Evolutionary conservation across 1,284 basidiomycete genomes (phyloP), one percentile per base, ranked within the genome.

Genomic region (Moesziomyces antarcticus): DNA sequence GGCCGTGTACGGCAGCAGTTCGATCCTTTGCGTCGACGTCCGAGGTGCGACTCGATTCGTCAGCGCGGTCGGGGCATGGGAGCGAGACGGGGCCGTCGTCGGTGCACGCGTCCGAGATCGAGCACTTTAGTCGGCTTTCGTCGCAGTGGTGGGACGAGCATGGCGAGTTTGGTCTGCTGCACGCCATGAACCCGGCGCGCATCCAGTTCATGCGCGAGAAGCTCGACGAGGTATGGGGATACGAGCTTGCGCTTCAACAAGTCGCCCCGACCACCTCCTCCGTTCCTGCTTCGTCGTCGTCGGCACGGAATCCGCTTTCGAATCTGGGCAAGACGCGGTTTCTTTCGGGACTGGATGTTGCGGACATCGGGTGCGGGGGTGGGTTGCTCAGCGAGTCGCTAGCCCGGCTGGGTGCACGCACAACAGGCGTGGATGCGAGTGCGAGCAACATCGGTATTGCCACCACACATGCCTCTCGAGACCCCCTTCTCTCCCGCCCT

Each of bases 71-170:
- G 20, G 18, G 56, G 8, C 2, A 41, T 5, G 22, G 30, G 30
- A 35, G 6, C 14, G 1, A 7, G 3, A 14, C 59, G 5, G 24
- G 40, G 11, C 55, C 24, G 44, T 77, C 77, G 4, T 79, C 78
- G 4, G 65, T 79, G 18, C 75, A 79, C 42, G 68, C 78, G 13
- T 58, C 60, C 24, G 78, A 79, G 56, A 74, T 99, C 54, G 90
- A 91, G 0, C 93, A 95, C 84, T 99, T 99, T 85, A 94, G 94
- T 5, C 88, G 89, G 37, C 89, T 99, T 1, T 94, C 94, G 0
- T 90, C 92, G 24, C 88, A 92, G 81, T 99, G 97, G 97, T 99
- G 97, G 97, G 91, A 97, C 84, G 93, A 97, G 82, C 88, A 88
- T 30, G 95, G 96, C 75, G 95, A 98, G 84, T 97, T 97, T 81